Conservation (phyloP, 306 rosid species). For the Dalbergia cochinchinensis region DNA sequence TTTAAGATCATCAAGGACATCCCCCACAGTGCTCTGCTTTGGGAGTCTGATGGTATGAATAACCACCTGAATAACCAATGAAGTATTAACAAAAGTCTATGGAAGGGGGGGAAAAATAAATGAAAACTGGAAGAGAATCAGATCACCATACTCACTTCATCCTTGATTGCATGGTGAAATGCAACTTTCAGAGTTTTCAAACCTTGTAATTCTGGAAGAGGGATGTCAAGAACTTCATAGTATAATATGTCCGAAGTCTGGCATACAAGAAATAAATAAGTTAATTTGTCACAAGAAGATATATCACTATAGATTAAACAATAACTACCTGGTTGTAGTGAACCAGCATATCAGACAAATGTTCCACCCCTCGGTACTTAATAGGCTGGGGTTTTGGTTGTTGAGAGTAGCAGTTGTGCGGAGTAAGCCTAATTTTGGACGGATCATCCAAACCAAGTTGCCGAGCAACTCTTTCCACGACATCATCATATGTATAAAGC, state of each 20-base stretch:
- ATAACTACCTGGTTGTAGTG: conserved; percentile 88
- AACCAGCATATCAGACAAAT: conserved; percentile 86
- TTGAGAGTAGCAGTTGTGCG: conserved; percentile 93
- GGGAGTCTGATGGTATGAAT: conserved; percentile 88
- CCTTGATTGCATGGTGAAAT: conserved; percentile 86
- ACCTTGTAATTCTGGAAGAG: conserved; percentile 93
- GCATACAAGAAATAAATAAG: conserved; percentile 41
- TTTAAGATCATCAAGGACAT: conserved; percentile 84
- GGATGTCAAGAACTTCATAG: conserved; percentile 92
- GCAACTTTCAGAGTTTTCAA: conserved; percentile 90
- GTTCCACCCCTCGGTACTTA: conserved; percentile 84
- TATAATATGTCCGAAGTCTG: conserved; percentile 90
- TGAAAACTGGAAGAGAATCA: conserved; percentile 34
- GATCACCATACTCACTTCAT: conserved; percentile 70
- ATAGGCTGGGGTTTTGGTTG: conserved; percentile 95
- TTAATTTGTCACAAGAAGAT: conserved; percentile 29
- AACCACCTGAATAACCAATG: conserved; percentile 64
- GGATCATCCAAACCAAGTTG: conserved; percentile 88
- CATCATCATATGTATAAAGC: conserved; percentile 87
- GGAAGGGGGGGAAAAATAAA: background rate
- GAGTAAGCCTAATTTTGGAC: conserved; percentile 83
- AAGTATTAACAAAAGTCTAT: background rate
- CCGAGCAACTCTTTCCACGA: conserved; percentile 83
- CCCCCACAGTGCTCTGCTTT: conserved; percentile 90
- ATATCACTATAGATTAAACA: conserved; percentile 19